phyloP scores from a whole-genome alignment of 2,329 filamentous ascomycete genomes.

The Calcarisporium arbuscula region DNA sequence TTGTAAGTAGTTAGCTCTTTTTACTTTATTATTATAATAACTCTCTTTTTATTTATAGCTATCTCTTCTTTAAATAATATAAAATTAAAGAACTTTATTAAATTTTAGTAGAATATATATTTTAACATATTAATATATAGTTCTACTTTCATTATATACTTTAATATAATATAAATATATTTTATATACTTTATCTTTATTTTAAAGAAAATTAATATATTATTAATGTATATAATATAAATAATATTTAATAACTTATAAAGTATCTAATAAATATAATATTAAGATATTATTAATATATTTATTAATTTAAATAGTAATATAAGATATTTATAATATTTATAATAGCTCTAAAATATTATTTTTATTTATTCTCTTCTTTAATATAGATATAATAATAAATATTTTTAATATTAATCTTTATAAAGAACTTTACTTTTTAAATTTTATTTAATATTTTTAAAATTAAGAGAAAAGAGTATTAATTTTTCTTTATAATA shows the following conservation, averaged over 20 bases:
- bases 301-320: conserved; percentile 6
- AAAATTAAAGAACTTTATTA: conserved; percentile 3
- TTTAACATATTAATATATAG: conserved; percentile 5
- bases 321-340: too few relatives aligned
- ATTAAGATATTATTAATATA: conserved; percentile 5
- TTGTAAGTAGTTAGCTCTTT: not conserved
- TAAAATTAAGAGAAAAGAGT: conserved; percentile 22
- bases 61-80: conserved; percentile 1
- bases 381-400: conserved; percentile 6
- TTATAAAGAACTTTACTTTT: conserved; percentile 20
- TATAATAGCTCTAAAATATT: conserved; percentile 7
- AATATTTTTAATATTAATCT: conserved; percentile 21
- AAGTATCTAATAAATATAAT: conserved; percentile 7
- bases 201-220: conserved; percentile 7
- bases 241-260: conserved; percentile 2
- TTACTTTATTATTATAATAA: conserved; percentile 1
- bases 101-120: conserved; percentile 2
- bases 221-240: conserved; percentile 8
- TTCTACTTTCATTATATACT: conserved; percentile 1
- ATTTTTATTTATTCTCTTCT: conserved; percentile 8
- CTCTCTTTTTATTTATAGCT: conserved; percentile 2
- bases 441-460: conserved; percentile 21
- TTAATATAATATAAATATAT: conserved; percentile 3
- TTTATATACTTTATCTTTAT: conserved; percentile 4
- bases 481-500: conserved; percentile 26